A percentile compares a stretch with the other conserved stretches of the same genome.
phyloP scores from a whole-genome alignment of 2,329 filamentous ascomycete genomes.

The Pyrenophora seminiperda region DNA sequence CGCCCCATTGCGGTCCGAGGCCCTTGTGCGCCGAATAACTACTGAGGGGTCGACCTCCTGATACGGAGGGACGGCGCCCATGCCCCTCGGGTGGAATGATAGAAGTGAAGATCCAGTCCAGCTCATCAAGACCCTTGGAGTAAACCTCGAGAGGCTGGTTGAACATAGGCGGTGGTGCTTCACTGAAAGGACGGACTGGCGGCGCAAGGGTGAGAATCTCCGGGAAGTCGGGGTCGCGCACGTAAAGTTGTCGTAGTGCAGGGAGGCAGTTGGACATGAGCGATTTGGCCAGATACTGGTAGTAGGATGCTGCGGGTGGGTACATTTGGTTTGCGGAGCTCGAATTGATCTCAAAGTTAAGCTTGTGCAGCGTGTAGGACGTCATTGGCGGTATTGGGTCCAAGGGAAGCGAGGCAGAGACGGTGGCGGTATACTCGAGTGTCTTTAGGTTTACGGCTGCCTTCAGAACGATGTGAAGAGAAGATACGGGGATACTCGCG shows the following conservation, averaged over 20 bases:
- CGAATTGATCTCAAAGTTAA: slow-evolving; percentile 83
- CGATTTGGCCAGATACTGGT: slow-evolving; percentile 83
- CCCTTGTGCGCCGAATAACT: slow-evolving; percentile 54
- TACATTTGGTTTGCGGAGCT: slow-evolving; percentile 62
- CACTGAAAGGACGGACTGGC: slow-evolving; percentile 61
- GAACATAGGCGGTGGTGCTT: slow-evolving; percentile 51
- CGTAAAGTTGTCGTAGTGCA: slow-evolving; percentile 76
- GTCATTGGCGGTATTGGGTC: slow-evolving; percentile 66
- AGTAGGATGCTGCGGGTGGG: slow-evolving; percentile 67
- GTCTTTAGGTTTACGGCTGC: slow-evolving; percentile 63
- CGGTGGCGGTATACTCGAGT: slow-evolving; percentile 62
- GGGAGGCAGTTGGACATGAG: slow-evolving; percentile 78
- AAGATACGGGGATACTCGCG: slow-evolving; percentile 70
- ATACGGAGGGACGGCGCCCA: slow-evolving; percentile 48
- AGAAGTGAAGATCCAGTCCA: slow-evolving; percentile 70
- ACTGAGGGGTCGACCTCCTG: slow-evolving; percentile 52
- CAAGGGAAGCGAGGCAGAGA: slow-evolving; percentile 62
- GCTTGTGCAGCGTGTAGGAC: slow-evolving; percentile 70
- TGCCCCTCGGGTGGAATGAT: slow-evolving; percentile 58
- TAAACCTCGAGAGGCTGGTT: slow-evolving; percentile 66
- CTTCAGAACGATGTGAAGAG: slow-evolving; percentile 65
- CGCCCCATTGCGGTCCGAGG: slow-evolving; percentile 62
- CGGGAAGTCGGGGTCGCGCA: slow-evolving; percentile 82
- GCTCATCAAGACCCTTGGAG: slow-evolving; percentile 68
- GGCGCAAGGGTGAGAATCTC: slow-evolving; percentile 77